A percentile compares a stretch with the other conserved stretches of the same genome.
Conservation (phyloP, 352 stramenopile species). For the Phytophthora aleatoria region DNA sequence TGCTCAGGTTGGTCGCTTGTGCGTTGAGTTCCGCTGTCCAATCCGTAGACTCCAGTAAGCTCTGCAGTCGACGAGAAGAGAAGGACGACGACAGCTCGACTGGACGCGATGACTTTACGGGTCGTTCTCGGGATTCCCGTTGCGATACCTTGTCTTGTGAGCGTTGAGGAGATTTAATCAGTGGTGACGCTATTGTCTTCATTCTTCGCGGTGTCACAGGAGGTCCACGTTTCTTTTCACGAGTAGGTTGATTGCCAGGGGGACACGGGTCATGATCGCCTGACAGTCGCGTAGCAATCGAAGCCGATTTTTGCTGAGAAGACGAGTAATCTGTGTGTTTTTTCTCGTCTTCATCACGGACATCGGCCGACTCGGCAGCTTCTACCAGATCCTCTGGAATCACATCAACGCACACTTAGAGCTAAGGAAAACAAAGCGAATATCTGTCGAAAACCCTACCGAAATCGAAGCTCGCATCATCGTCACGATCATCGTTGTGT, state of each 20-base stretch:
- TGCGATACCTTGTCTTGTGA: slow-evolving; percentile 6
- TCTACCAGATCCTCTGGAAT: slow-evolving; percentile 45
- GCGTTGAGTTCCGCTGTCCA: slow-evolving; percentile 47
- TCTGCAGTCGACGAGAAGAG: slow-evolving; percentile 52
- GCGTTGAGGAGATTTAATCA: slow-evolving; percentile 9
- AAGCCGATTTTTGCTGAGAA: not conserved
- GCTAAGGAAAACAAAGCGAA: not conserved
- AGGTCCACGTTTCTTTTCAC: not conserved
- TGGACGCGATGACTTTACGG: not conserved
- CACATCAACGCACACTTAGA: not conserved
- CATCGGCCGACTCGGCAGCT: slow-evolving; percentile 22
- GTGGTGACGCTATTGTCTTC: slow-evolving; percentile 17
- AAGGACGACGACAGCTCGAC: slow-evolving; percentile 36
- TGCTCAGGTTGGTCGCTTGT: slow-evolving; percentile 2
- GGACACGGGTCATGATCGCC: not conserved
- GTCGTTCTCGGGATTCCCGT: not conserved
- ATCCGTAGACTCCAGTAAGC: slow-evolving; percentile 72
- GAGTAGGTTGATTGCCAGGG: slow-evolving; percentile 9
- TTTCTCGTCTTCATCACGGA: slow-evolving; percentile 19
- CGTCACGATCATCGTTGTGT: slow-evolving; percentile 1
- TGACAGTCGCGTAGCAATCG: not conserved
- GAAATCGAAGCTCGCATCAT: slow-evolving; percentile 55
- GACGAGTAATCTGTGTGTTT: not conserved
- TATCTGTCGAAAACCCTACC: slow-evolving; percentile 32
- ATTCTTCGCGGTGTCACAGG: slow-evolving; percentile 6